phyloP scores from a whole-genome alignment of 176 grass and related monocot genomes.

The Eragrostis nindensis region DNA sequence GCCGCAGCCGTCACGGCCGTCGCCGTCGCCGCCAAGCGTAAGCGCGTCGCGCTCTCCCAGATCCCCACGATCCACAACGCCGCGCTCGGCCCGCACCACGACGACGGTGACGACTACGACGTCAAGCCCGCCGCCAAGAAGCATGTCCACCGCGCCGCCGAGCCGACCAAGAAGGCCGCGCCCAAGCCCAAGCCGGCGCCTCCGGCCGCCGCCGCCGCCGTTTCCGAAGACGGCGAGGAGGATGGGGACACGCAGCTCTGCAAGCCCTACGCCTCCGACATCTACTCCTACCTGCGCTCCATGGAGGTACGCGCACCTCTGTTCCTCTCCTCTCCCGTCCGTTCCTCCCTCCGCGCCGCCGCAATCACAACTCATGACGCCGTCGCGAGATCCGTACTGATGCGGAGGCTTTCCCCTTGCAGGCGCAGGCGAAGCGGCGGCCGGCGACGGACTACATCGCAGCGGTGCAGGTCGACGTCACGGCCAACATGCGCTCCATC shows the following conservation, averaged over 20 bases:
- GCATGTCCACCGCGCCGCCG: neutral
- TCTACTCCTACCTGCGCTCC: slow-evolving; percentile 76
- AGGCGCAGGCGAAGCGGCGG: slow-evolving; percentile 51
- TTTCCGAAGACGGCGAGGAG: slow-evolving; percentile 4
- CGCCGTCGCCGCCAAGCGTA: slow-evolving; percentile 55
- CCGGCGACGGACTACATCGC: slow-evolving; percentile 57
- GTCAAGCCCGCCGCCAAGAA: neutral
- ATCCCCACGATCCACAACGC: slow-evolving; percentile 49
- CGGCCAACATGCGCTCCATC: slow-evolving; percentile 59
- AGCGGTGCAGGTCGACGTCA: slow-evolving; percentile 57
- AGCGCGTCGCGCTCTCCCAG: slow-evolving; percentile 65
- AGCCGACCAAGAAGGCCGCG: neutral
- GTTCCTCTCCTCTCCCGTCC: neutral
- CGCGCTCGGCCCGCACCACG: neutral
- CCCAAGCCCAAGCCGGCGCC: neutral
- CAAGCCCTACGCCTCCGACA: slow-evolving; percentile 65
- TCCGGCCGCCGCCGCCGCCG: neutral
- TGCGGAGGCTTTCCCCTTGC: neutral
- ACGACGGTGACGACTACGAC: neutral
- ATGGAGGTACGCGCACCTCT: slow-evolving; percentile 53
- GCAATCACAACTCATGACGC: neutral
- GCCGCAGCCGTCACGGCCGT: slow-evolving; percentile 20
- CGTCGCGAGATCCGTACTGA: neutral
- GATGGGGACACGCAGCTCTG: slow-evolving; percentile 50
- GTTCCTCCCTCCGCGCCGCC: neutral